Evolutionary conservation across 768 basidiomycete genomes (phyloP), one percentile per base, ranked within the genome.

Genomic region (Hysterangium stoloniferum): DNA sequence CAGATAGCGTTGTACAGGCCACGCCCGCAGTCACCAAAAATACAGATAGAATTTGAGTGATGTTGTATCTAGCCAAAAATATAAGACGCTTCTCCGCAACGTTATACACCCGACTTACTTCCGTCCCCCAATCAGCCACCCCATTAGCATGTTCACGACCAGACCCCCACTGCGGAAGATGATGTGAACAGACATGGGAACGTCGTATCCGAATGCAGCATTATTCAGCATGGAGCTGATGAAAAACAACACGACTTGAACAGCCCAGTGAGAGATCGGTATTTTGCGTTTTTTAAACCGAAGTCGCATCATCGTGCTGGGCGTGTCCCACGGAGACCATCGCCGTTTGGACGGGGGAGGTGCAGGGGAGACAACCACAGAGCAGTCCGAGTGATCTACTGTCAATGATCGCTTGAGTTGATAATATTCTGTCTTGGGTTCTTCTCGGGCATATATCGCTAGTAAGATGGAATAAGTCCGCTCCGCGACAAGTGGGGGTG

Each of bases 141-240:
- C 91, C 44, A 93, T 73, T 12, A 85, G 25, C 80, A 97, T 84
- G 58, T 83, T 91, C 25, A 93, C 72, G 28, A 90, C 77, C 48
- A 95, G 69, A 0, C 92, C 93, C 0, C 87, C 92, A 57, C 87
- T 90, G 35, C 93, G 76, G 61, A 95, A 95, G 54, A 97, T 86
- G 63, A 97, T 95, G 66, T 97, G 93, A 1, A 97, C 84, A 0
- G 87, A 68, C 80, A 96, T 91, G 19, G 94, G 92, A 53, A 96
- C 84, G 34, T 75, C 66, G 62, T 84, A 92, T 5, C 76, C 85
- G 61, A 97, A 95, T 1, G 90, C 92, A n/a, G 77, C 79, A 68
- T 94, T 96, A 64, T 96, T 97, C 57, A 97, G 70, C 54, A 86
- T 62, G 5, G 88, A 92, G 45, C 91, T 73, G 4, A 74, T 64